A percentile compares a stretch with the other conserved stretches of the same genome.
phyloP scores from a whole-genome alignment of 2,329 filamentous ascomycete species.

The Elsinoe perseae region DNA sequence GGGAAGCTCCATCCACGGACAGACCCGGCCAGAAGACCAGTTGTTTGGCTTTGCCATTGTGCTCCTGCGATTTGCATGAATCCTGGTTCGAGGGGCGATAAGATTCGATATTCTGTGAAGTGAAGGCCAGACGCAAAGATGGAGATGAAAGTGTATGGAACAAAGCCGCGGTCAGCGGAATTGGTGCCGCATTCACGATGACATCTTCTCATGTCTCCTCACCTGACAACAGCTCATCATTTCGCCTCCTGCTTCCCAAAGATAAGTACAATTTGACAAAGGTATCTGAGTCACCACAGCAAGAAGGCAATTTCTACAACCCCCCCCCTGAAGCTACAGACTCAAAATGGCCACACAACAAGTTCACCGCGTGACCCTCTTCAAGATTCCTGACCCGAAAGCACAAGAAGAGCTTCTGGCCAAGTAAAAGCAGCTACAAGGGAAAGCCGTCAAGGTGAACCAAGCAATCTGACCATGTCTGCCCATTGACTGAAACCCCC shows the following conservation, averaged over 20 bases:
- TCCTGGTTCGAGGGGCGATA: too few species aligned
- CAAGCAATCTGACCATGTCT: neutral
- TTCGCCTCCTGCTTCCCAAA: neutral
- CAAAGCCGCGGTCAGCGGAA: neutral
- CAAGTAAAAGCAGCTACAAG: constrained; percentile 37
- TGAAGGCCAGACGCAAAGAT: too few species aligned
- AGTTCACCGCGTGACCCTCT: constrained; percentile 45
- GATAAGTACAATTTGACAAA: too few species aligned
- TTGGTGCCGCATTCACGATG: neutral
- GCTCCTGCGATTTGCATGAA: too few species aligned
- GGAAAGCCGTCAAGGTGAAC: constrained; percentile 39
- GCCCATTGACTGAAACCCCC: neutral
- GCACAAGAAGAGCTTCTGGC: constrained; percentile 39
- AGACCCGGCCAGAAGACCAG: too few species aligned
- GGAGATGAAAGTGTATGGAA: too few species aligned
- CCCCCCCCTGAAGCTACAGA: too few species aligned
- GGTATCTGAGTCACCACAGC: too few species aligned
- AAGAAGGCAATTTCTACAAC: too few species aligned
- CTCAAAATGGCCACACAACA: neutral
- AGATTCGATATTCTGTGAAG: too few species aligned
- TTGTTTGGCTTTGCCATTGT: too few species aligned
- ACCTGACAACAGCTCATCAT: neutral
- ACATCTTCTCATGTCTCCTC: neutral
- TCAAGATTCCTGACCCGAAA: constrained; percentile 44
- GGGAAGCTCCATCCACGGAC: too few species aligned